A percentile compares a stretch with the other conserved stretches of the same genome.
Evolutionary conservation across 2,329 filamentous ascomycete genomes (phyloP).

Genomic region (Trichoderma harzianum): DNA sequence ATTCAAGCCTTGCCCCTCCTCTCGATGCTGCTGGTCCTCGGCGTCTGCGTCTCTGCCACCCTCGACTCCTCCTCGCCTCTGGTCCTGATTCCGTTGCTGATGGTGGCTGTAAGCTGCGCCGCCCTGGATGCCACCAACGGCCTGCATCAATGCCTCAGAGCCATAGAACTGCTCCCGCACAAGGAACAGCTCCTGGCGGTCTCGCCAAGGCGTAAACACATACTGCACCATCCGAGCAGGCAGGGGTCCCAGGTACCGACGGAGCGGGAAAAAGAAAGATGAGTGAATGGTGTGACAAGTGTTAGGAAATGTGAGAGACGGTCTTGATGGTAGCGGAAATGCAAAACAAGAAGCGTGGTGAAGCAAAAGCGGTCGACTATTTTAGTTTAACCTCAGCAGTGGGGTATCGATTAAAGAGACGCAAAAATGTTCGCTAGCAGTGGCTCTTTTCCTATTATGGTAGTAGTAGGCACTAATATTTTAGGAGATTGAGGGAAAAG

Average conservation of each 20-base stretch:
- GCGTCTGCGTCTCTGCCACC: neutral
- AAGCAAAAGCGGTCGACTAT: slow-evolving; percentile 1
- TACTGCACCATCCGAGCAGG: slow-evolving; percentile 59
- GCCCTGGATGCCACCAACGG: neutral
- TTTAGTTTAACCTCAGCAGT: neutral
- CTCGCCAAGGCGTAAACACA: slow-evolving; percentile 71
- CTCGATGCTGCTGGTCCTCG: neutral
- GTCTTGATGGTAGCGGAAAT: neutral
- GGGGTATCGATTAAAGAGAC: neutral
- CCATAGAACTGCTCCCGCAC: slow-evolving; percentile 64
- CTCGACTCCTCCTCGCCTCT: neutral
- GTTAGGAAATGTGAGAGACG: neutral
- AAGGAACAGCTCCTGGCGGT: slow-evolving; percentile 60
- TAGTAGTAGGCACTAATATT: neutral
- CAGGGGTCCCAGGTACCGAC: neutral
- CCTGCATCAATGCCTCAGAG: slow-evolving; percentile 18
- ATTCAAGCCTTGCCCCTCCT: slow-evolving; percentile 14
- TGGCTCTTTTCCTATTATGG: neutral
- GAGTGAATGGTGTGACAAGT: neutral
- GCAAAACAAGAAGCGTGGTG: neutral
- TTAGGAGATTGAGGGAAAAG: neutral
- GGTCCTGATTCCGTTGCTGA: neutral
- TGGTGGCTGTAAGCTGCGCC: neutral
- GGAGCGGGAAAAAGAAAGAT: neutral
- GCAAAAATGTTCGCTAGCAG: neutral